Conservation (phyloP, 2,329 filamentous ascomycete genomes). For the Apiospora pterosperma region DNA sequence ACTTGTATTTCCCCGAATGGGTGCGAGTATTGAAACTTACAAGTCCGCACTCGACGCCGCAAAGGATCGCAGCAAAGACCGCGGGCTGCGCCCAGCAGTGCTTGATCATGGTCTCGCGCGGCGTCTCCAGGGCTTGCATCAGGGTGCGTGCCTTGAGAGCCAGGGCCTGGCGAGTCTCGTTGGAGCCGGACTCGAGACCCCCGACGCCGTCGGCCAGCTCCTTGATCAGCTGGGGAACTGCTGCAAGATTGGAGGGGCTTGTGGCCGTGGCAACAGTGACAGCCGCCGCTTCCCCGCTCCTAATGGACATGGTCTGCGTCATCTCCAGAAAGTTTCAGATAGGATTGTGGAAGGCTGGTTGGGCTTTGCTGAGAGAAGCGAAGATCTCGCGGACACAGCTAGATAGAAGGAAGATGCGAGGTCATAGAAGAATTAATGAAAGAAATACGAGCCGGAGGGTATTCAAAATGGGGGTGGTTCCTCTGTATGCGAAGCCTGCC, state of each 20-base stretch:
- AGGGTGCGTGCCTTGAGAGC: slow-evolving; percentile 30
- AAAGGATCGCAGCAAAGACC: slow-evolving; percentile 20
- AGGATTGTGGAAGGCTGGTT: too few species aligned
- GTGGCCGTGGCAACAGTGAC: background rate
- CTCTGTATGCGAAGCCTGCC: too few species aligned
- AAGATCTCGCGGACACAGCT: too few species aligned
- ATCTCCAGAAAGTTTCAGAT: too few species aligned
- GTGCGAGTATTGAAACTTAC: background rate
- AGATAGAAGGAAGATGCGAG: too few species aligned
- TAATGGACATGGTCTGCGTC: background rate
- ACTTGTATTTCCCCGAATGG: too few species aligned
- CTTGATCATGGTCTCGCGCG: slow-evolving; percentile 44
- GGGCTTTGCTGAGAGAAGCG: too few species aligned
- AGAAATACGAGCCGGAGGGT: too few species aligned
- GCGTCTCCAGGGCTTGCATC: slow-evolving; percentile 38
- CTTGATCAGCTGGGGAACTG: slow-evolving; percentile 6
- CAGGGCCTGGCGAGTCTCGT: slow-evolving; percentile 25
- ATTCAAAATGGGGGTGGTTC: too few species aligned
- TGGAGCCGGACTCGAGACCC: background rate
- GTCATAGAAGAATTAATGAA: too few species aligned
- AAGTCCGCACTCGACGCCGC: slow-evolving; percentile 25
- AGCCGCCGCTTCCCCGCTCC: background rate
- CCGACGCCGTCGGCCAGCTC: slow-evolving; percentile 6
- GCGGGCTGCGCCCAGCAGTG: slow-evolving; percentile 39
- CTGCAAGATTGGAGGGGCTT: background rate